Conservation (phyloP, 176 grass and related monocot genomes). For the Cenchrus americanus region DNA sequence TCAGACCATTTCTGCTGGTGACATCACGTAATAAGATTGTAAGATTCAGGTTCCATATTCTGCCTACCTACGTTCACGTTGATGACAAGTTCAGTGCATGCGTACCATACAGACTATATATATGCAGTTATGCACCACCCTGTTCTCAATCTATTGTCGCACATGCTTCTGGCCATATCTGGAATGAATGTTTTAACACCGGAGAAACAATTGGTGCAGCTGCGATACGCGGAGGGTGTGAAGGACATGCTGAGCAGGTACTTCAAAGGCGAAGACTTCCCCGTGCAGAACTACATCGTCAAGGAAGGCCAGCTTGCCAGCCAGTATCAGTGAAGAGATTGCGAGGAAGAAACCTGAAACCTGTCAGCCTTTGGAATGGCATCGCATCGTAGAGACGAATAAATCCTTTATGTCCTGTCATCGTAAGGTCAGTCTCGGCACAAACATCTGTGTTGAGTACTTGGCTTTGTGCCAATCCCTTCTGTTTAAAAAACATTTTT, state of each 20-base stretch:
- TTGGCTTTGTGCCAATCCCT: not conserved
- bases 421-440: not conserved
- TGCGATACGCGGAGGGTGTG: slow-evolving; percentile 75
- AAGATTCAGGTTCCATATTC: not conserved
- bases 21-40: not conserved
- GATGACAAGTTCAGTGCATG: not conserved
- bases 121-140: not conserved
- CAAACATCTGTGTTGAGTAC: not conserved
- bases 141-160: not conserved
- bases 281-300: slow-evolving; percentile 82
- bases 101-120: not conserved
- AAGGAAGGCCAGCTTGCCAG: slow-evolving; percentile 87
- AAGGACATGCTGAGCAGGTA: slow-evolving; percentile 86
- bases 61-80: not conserved
- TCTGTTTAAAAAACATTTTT: not conserved
- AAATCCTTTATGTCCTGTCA: not conserved
- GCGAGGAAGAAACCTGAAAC: not conserved
- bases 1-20: no score
- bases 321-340: slow-evolving; percentile 57
- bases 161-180: not conserved
- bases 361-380: not conserved
- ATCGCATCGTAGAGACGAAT: slow-evolving; percentile 5
- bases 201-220: slow-evolving; percentile 44
- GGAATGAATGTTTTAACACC: not conserved
- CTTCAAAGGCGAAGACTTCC: slow-evolving; percentile 95